These are phyloP conservation scores for Dryadomyces quercus-mongolicae DNA, from an alignment of 2,329 filamentous ascomycete species.

Conservation along the genomic window DNA sequence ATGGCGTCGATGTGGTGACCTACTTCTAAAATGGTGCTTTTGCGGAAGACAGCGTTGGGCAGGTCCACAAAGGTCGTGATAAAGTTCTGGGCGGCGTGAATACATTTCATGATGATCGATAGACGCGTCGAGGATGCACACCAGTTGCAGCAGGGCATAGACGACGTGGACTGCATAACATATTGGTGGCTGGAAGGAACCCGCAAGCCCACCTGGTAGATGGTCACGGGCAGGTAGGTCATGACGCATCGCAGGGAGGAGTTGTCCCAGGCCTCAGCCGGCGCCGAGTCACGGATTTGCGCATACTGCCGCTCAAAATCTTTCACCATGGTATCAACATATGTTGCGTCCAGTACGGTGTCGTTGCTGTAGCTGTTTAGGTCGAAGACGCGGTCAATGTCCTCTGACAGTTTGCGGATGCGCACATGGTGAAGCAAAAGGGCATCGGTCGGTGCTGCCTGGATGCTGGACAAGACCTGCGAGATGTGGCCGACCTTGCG, in stretches of 20 bases:
- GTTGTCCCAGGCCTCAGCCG: conserved; percentile 10
- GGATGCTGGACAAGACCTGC: conserved; percentile 7
- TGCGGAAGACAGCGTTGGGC: conserved; percentile 3
- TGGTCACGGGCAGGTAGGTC: conserved; percentile 10
- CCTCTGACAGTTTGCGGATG: conserved; percentile 11
- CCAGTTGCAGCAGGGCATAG: conserved; percentile 12
- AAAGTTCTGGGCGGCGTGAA: conserved; percentile 11
- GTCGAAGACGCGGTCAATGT: conserved; percentile 11
- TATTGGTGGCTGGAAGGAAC: conserved; percentile 6
- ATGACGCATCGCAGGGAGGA: conserved; percentile 7
- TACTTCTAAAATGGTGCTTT: conserved; percentile 10
- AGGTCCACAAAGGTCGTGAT: conserved; percentile 9
- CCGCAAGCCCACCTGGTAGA: conserved; percentile 12
- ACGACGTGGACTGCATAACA: not conserved
- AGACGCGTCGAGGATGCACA: conserved; percentile 10
- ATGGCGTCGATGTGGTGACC: conserved; percentile 12
- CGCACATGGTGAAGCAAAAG: conserved; percentile 10
- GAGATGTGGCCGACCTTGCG: conserved; percentile 9
- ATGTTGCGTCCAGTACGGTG: conserved; percentile 8
- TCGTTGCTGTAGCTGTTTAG: conserved; percentile 3
- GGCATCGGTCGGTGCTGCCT: conserved; percentile 6
- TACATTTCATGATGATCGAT: conserved; percentile 10
- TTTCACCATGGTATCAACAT: conserved; percentile 12
- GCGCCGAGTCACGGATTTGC: conserved; percentile 7
- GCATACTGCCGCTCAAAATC: conserved; percentile 12